Base-by-base conservation (phyloP, 441 rosid genomes). In the Pelargonium fulgidum region DNA sequence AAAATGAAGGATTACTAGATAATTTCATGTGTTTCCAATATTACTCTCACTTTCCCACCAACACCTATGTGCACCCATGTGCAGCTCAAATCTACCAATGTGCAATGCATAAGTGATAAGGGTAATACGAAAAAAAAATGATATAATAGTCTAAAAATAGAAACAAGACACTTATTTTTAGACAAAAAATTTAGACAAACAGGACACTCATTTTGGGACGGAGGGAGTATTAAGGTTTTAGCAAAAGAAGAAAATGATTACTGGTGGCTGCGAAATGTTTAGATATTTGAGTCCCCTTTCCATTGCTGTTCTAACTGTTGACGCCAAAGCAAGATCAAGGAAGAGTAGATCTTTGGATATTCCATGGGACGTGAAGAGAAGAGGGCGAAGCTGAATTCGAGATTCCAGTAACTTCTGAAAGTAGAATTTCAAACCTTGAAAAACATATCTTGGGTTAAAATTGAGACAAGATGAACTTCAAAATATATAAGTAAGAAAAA, bases 241-340 rank as follows among this genome's bases (percentile, higher is more conserved):
- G 19, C 20, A 36, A 62, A 26, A 71, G 54, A 24, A 71, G 4
- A 71, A 56, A 52, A 26, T 17, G 6, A 59, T 20, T 79, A 89
- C 95, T 16, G 78, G 87, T 39, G 87, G 85, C 62, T 68, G 68
- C 65, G 75, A 72, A 70, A 77, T 81, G 74, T 79, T 83, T 64
- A 87, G 78, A 69, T 84, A 78, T 80, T 67, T 81, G 29, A 85
- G 77, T 81, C 87, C 86, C 79, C 85, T 86, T 81, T 91, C 95
- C 75, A 87, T 78, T 39, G 85, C 81, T 76, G 89, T 87, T 79
- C 80, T 87, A 68, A 85, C 79, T 48, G 86, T 79, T 1, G 93
- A 91, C 66, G 83, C 87, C 80, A 91, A 81, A 33, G 66, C 66
- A 26, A 26, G 81, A 84, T 86, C 90, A 50, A 88, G 78, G 72